phyloP scores from a whole-genome alignment of 345 rosid species.

The Brassica carinata region DNA sequence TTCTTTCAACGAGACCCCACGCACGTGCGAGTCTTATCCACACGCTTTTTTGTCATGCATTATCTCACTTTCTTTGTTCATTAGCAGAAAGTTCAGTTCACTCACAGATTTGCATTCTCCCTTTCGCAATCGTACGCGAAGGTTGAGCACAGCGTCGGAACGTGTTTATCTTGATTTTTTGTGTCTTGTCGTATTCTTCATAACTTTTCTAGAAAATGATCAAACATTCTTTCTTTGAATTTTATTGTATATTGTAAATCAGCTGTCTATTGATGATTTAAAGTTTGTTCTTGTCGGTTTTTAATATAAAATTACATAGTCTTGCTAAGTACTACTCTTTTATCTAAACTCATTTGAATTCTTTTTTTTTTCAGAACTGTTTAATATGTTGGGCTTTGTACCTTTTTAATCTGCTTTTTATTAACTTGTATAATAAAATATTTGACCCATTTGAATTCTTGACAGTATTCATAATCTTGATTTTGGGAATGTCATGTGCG shows the following conservation, averaged over 20 bases:
- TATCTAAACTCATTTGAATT: background rate
- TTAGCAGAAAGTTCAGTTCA: constrained; percentile 28
- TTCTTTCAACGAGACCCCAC: constrained; percentile 28
- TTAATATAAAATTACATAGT: background rate
- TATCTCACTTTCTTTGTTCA: constrained; percentile 22
- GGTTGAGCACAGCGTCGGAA: constrained; percentile 23
- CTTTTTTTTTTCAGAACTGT: background rate
- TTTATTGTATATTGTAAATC: background rate
- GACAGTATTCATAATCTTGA: background rate
- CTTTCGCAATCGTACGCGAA: constrained; percentile 23
- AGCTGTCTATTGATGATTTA: constrained; percentile 11
- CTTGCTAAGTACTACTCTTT: background rate
- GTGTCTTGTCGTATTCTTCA: constrained; percentile 22
- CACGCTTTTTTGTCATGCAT: constrained; percentile 24
- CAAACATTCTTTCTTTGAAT: background rate
- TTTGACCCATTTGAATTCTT: background rate
- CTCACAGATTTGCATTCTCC: constrained; percentile 14
- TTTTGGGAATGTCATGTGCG: background rate
- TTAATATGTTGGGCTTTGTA: background rate
- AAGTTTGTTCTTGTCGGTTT: constrained; percentile 27
- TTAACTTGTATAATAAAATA: no score
- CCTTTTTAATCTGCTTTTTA: background rate
- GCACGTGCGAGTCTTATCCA: constrained; percentile 41
- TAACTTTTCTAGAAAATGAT: constrained; percentile 28
- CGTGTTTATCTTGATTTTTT: constrained; percentile 37